Evolutionary conservation across 2,329 filamentous ascomycete species (phyloP), one percentile per base, ranked within the genome.

Genomic region (Colletotrichum godetiae): DNA sequence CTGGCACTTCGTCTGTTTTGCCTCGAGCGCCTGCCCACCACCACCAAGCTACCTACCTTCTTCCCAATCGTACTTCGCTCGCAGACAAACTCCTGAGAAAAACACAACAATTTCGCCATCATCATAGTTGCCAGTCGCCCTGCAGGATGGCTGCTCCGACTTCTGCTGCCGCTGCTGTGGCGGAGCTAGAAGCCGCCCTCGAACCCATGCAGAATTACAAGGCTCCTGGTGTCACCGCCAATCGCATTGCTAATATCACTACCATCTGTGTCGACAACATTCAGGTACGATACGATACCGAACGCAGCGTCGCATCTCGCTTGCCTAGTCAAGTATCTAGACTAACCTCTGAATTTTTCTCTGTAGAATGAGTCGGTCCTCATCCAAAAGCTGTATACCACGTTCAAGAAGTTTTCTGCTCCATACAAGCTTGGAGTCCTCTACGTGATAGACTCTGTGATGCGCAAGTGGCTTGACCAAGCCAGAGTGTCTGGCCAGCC

Each of bases 361-460:
- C 72, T 79, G 80, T 86, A 98, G 97, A 96, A 94, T 84, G 96
- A 98, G 87, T 97, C 95, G 67, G 92, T 95, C 79, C 92, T 99
- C 81, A 94, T 98, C 79, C 95, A 98, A 84, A 98, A 97, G 84
- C 93, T 99, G 80, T 98, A 94, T 86, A 97, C 95, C 77, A 95
- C 98, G 81, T 97, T 98, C 89, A 98, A 97, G 85, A 97, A 97
- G 85, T 93, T 95, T 78, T 94, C 95, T 74, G 92, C 92, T 82
- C 97, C 95, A 82, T 96, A 99, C 90, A 99, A 99, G 87, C 90
- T 99, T 84, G 97, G 97, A 86, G 95, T 98, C 81, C 92, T 99
- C 86, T 99, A 99, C 92, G 95, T 98, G 86, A 94, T 99, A 95
- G 97, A 99, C 90, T 98, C 96, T 88, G 95, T 99, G 90, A 96